These are phyloP conservation scores for Rhododendron mucronatum DNA, from an alignment of 148 eudicot species.

Conservation along the genomic window DNA sequence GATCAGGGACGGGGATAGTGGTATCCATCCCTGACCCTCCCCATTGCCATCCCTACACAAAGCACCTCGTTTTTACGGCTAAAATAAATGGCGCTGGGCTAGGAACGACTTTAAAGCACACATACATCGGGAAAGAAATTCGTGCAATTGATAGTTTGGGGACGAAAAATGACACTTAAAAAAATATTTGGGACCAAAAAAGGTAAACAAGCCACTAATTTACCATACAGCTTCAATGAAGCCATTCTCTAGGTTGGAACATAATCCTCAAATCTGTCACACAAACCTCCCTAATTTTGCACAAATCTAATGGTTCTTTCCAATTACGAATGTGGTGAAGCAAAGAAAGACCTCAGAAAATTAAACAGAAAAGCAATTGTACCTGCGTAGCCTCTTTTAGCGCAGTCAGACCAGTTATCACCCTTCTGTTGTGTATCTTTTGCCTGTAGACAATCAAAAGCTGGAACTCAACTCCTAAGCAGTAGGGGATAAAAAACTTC, in stretches of 20 bases:
- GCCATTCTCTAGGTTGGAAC: background rate
- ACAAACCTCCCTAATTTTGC: background rate
- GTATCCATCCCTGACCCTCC: no score
- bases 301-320: background rate
- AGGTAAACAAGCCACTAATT: background rate
- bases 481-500: background rate
- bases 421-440: conserved; percentile 43
- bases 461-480: conserved; percentile 4
- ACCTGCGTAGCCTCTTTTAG: conserved; percentile 79
- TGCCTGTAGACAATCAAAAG: conserved; percentile 27
- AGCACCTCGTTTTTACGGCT: background rate
- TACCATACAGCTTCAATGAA: background rate
- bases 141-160: background rate
- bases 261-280: background rate
- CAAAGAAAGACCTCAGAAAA: background rate
- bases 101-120: background rate
- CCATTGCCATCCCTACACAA: background rate
- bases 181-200: background rate
- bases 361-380: background rate
- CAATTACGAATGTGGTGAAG: background rate
- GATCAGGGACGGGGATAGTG: no score
- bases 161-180: background rate
- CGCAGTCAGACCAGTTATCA: conserved; percentile 71
- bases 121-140: background rate
- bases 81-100: background rate